A percentile compares a stretch with the other conserved stretches of the same genome.
These are phyloP conservation scores for Alternaria angustiovoidea DNA, from an alignment of 2,329 filamentous ascomycete species.

Conservation along the genomic window DNA sequence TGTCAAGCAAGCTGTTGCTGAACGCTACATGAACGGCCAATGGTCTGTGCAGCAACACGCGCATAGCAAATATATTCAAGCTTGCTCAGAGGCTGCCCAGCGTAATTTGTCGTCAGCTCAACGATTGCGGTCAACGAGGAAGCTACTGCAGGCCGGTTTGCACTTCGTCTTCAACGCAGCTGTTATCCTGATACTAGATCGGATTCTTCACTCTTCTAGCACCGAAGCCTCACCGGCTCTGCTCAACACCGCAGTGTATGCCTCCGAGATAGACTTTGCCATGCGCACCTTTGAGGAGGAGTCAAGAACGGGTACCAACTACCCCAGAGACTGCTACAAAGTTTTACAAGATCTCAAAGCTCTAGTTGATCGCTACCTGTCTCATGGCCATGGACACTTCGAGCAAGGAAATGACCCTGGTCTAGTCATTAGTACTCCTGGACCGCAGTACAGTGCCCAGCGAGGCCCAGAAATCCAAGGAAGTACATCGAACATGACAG, in stretches of 20 bases:
- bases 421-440: not conserved
- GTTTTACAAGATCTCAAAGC: constrained; percentile 35
- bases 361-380: constrained; percentile 30
- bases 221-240: not conserved
- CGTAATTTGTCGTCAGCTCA: constrained; percentile 31
- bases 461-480: constrained; percentile 1
- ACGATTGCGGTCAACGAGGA: constrained; percentile 18
- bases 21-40: constrained; percentile 22
- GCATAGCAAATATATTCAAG: constrained; percentile 21
- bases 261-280: constrained; percentile 29
- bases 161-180: constrained; percentile 41
- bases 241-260: not conserved
- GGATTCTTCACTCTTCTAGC: constrained; percentile 18
- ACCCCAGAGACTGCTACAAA: constrained; percentile 34
- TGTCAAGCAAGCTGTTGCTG: constrained; percentile 34
- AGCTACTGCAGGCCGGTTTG: constrained; percentile 33
- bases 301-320: constrained; percentile 34
- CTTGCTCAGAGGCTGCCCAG: constrained; percentile 30
- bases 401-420: constrained; percentile 2
- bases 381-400: constrained; percentile 2
- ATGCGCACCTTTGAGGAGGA: constrained; percentile 35
- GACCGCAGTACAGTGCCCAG: not conserved
- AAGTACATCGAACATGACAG: not conserved
- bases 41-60: constrained; percentile 21
- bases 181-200: constrained; percentile 35